These are phyloP conservation scores for Orbilia ellipsospora DNA, from an alignment of 2,329 filamentous ascomycete genomes.

Conservation along the genomic window DNA sequence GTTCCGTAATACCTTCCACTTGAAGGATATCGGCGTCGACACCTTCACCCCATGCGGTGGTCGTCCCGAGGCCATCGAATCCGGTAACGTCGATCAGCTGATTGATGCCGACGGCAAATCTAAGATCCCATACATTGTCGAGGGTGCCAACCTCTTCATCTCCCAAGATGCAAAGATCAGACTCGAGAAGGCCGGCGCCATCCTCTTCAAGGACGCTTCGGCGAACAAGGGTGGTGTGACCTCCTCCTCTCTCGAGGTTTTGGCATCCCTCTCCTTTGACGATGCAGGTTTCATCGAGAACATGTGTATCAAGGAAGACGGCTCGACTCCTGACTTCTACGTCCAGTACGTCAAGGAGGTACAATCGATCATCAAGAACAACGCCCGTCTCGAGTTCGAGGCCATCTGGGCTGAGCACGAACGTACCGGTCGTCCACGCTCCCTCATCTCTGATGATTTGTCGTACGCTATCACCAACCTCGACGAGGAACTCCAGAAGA, in stretches of 20 bases:
- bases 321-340: constrained; percentile 88
- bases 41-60: constrained; percentile 96
- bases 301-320: constrained; percentile 87
- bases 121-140: constrained; percentile 91
- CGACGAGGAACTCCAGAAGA: constrained; percentile 94
- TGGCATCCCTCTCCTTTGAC: constrained; percentile 93
- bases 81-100: constrained; percentile 84
- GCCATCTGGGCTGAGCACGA: constrained; percentile 97
- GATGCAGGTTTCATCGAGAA: constrained; percentile 87
- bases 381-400: constrained; percentile 93
- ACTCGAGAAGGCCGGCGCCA: constrained; percentile 91
- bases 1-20: constrained; percentile 98
- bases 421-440: constrained; percentile 79
- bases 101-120: constrained; percentile 87
- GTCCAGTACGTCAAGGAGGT: constrained; percentile 90
- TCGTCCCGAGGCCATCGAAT: constrained; percentile 94
- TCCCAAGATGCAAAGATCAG: constrained; percentile 97
- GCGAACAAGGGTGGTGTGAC: constrained; percentile 99
- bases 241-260: constrained; percentile 93
- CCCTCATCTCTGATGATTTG: constrained; percentile 89
- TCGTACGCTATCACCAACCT: constrained; percentile 94
- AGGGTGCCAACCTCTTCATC: constrained; percentile 98
- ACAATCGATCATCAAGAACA: constrained; percentile 88
- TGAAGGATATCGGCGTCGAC: constrained; percentile 82
- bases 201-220: constrained; percentile 96